phyloP scores from a whole-genome alignment of 1,139 yeast species.

The Blastobotrys capitulatus region DNA sequence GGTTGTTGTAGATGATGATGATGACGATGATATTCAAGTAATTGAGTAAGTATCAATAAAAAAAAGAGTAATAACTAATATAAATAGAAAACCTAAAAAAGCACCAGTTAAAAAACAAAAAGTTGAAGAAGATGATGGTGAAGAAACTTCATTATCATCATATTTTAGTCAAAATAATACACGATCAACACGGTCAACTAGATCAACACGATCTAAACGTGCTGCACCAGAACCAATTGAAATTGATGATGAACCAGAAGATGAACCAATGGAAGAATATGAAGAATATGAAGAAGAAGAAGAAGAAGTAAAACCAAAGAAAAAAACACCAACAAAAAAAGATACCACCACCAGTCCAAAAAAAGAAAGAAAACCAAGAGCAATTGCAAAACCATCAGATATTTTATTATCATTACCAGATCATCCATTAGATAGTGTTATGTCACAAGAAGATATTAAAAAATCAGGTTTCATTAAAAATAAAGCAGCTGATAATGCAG shows the following conservation, averaged over 20 bases:
- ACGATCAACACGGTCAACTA: conserved; percentile 1
- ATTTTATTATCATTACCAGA: conserved; percentile 62
- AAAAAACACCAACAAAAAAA: background rate
- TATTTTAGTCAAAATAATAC: no score
- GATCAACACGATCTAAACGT: background rate
- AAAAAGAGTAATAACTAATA: background rate
- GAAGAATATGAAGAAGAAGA: conserved; percentile 22
- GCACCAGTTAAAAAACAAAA: background rate
- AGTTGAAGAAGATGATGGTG: conserved; percentile 5
- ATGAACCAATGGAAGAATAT: conserved; percentile 33
- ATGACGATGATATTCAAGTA: conserved; percentile 2
- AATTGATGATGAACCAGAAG: conserved; percentile 9
- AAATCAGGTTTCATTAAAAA: conserved; percentile 32
- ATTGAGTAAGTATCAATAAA: background rate
- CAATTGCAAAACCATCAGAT: conserved; percentile 65
- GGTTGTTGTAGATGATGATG: conserved; percentile 9
- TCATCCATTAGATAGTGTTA: conserved; percentile 41
- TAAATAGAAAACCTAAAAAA: background rate
- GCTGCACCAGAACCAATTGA: background rate
- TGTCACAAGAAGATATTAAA: conserved; percentile 41
- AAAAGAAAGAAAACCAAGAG: conserved; percentile 37
- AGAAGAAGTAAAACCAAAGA: conserved; percentile 3
- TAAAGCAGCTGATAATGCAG: conserved; percentile 2
- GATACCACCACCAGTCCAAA: background rate
- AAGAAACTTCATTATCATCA: conserved; percentile 4